Base-by-base conservation (phyloP, 2,329 filamentous ascomycete genomes). In the Huntiella omanensis region DNA sequence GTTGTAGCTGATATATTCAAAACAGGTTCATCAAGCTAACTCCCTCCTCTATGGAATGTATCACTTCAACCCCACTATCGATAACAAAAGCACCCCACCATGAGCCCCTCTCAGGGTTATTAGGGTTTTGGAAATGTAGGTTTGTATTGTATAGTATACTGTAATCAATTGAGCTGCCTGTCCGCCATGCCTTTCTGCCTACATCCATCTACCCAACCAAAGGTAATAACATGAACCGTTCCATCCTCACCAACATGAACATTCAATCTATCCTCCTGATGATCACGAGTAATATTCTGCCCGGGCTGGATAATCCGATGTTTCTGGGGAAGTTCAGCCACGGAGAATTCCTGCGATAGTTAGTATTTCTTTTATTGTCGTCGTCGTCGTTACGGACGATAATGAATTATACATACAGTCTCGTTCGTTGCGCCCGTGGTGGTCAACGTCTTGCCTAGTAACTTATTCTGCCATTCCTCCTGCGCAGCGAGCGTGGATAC, bases 391-490 rank as follows among this genome's bases (percentile, higher is more conserved):
- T 1, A 1, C 3, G 11, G 11, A 16, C 11, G 11, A 16, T 3
- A 5, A 32, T 42, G 40, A 12, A 39, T 17, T 12, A 5, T 17
- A 53, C 67, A 46, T 60, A 78, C 75, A 6, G 66, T 72, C 57
- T 72, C 71, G 52, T 62, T 69, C 13, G 60, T 57, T 7, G 54
- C 51, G 12, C 38, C 36, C 12, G 60, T 55, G 0, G 75, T 73
- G 8, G 66, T 66, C 10, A 78, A 59, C 41, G 66, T 77, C 70
- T 79, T 80, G 56, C 75, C 75, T 40, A 74, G 67, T 4, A 80
- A 64, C 64, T 77, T 76, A 60, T 67, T 69, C 53, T 62, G 63
- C 75, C 75, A 80, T 17, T 17, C 17, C 17, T 17, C 17, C 4
- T 17, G 17, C 54, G 74, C 65, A 49, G 73, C 63, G 33, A 67